These are phyloP conservation scores for Cystobasidium onofrii DNA, from an alignment of 768 basidiomycete species.

Conservation along the genomic window DNA sequence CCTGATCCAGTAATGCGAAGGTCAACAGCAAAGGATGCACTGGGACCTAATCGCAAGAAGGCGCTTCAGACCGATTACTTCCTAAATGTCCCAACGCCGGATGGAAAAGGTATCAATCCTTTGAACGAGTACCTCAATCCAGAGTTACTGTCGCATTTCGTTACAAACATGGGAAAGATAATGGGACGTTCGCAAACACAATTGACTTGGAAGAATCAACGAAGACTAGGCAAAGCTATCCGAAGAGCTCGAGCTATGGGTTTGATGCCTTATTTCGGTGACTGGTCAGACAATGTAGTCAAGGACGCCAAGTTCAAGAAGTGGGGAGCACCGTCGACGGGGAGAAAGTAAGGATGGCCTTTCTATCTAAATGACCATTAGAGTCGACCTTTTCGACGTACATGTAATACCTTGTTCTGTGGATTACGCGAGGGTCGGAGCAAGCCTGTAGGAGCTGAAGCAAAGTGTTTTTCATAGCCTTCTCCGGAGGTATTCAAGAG, in stretches of 20 bases:
- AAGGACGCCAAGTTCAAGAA: neutral
- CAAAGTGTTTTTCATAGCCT: too few species aligned
- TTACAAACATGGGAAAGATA: constrained; percentile 75
- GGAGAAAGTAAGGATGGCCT: too few species aligned
- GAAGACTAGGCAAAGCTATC: constrained; percentile 71
- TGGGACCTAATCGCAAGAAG: constrained; percentile 10
- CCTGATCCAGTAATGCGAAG: neutral
- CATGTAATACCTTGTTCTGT: too few species aligned
- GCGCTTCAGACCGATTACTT: constrained; percentile 12
- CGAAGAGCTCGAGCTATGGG: constrained; percentile 88
- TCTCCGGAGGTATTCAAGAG: too few species aligned
- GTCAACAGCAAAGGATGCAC: neutral
- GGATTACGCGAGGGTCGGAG: too few species aligned
- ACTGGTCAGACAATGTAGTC: neutral
- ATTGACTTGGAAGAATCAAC: constrained; percentile 70
- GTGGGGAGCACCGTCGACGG: neutral
- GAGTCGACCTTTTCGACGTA: neutral
- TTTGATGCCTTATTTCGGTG: constrained; percentile 25
- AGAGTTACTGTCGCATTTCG: constrained; percentile 53
- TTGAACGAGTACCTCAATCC: constrained; percentile 49
- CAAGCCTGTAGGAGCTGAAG: too few species aligned
- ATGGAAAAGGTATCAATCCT: constrained; percentile 16
- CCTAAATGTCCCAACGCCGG: neutral
- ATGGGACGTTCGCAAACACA: constrained; percentile 59
- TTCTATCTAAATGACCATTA: too few species aligned